Evolutionary conservation across 1,284 basidiomycete genomes (phyloP).

Genomic region (Cronartium ribicola): DNA sequence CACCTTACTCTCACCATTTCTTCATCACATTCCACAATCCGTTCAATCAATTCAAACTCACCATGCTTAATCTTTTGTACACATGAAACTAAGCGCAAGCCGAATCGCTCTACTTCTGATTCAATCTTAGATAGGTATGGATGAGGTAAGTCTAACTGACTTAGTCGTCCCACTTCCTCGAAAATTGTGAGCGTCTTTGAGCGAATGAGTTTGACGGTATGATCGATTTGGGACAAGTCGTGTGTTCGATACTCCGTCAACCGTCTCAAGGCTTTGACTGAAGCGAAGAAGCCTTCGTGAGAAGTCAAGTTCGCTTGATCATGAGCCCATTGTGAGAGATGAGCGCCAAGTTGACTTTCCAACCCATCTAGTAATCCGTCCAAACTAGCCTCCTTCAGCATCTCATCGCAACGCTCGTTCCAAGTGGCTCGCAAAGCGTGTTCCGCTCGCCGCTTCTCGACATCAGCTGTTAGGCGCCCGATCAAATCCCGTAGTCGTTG

Average conservation of each 20-base stretch:
- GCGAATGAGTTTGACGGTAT: background rate
- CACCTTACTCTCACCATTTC: background rate
- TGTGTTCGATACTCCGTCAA: background rate
- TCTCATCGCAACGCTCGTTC: background rate
- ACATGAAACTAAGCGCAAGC: conserved; percentile 1
- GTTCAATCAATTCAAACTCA: conserved; percentile 11
- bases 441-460: background rate
- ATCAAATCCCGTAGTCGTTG: background rate
- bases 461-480: background rate
- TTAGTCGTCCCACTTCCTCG: background rate
- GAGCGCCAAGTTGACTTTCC: conserved; percentile 13
- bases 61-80: conserved; percentile 7
- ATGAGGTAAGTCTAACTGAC: conserved; percentile 5
- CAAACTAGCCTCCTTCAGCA: background rate
- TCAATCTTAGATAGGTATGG: conserved; percentile 4
- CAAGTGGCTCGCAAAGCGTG: background rate
- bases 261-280: conserved; percentile 13
- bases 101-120: background rate
- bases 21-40: background rate
- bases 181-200: conserved; percentile 12
- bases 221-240: conserved; percentile 8
- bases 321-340: background rate
- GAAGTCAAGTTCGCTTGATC: background rate
- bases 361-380: conserved; percentile 10
- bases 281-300: background rate